These are phyloP conservation scores for Lasiodiplodia gonubiensis DNA, from an alignment of 2,329 filamentous ascomycete genomes.

Conservation along the genomic window DNA sequence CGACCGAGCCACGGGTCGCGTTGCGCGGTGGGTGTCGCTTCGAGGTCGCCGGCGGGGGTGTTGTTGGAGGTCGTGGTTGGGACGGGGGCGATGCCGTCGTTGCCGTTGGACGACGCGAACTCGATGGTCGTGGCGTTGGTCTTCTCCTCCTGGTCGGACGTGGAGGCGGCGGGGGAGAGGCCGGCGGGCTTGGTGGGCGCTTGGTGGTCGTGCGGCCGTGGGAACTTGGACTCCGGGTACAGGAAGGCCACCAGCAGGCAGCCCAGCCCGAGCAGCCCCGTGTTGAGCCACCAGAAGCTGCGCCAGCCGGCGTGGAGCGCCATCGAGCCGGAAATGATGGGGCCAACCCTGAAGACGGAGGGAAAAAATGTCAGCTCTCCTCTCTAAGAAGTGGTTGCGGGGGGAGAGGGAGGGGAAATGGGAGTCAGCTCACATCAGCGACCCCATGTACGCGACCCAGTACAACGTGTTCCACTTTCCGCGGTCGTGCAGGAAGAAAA, in stretches of 20 bases:
- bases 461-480: conserved; percentile 68
- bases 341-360: conserved; percentile 47
- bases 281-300: conserved; percentile 71
- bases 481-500: conserved; percentile 69
- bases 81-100: conserved; percentile 33
- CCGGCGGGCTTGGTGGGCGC: conserved; percentile 23
- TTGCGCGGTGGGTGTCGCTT: conserved; percentile 45
- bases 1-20: conserved; percentile 62
- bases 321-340: conserved; percentile 67
- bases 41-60: conserved; percentile 32
- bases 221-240: conserved; percentile 69
- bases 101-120: conserved; percentile 16
- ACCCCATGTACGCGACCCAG: conserved; percentile 67
- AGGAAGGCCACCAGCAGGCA: conserved; percentile 61
- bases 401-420: neutral
- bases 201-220: conserved; percentile 49
- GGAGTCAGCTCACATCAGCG: conserved; percentile 57
- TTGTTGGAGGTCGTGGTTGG: conserved; percentile 37
- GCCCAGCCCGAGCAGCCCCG: conserved; percentile 58
- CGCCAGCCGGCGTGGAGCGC: conserved; percentile 63
- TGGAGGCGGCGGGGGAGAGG: conserved; percentile 23
- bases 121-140: conserved; percentile 29
- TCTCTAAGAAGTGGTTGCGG: neutral
- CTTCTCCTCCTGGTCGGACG: conserved; percentile 38
- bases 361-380: neutral